Percentiles rank a stretch among this genome's conserved stretches.
Conservation (phyloP, 2,329 filamentous ascomycete genomes). For the Colletotrichum eremochloae region DNA sequence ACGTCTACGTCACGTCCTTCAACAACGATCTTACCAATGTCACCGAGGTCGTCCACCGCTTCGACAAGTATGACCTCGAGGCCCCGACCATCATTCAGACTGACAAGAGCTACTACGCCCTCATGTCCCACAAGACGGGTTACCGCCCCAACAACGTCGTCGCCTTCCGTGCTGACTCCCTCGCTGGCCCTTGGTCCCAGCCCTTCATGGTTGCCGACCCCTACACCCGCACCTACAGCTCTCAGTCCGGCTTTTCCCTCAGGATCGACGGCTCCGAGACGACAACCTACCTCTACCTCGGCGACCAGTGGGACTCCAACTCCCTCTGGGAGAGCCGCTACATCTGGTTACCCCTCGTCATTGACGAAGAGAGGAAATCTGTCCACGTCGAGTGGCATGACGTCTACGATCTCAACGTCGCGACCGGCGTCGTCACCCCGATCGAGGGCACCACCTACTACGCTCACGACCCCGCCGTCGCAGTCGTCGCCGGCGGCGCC, state of each 20-base stretch:
- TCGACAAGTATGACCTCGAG: constrained; percentile 71
- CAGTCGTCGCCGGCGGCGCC: constrained; percentile 56
- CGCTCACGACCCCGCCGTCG: constrained; percentile 56
- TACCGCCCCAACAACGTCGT: constrained; percentile 74
- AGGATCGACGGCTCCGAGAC: constrained; percentile 62
- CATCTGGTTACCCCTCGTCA: constrained; percentile 66
- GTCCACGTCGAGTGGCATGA: constrained; percentile 66
- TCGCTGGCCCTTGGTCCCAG: constrained; percentile 65
- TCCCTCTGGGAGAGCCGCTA: constrained; percentile 68
- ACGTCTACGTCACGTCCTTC: constrained; percentile 69
- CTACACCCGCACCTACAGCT: constrained; percentile 65
- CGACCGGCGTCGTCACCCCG: constrained; percentile 62
- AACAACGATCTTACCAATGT: constrained; percentile 65
- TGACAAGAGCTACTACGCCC: constrained; percentile 69
- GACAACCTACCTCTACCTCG: constrained; percentile 64
- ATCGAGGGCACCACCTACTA: constrained; percentile 63
- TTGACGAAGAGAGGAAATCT: constrained; percentile 63
- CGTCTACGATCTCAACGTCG: constrained; percentile 65
- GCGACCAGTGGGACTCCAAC: constrained; percentile 64
- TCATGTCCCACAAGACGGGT: constrained; percentile 75
- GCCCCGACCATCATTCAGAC: constrained; percentile 72
- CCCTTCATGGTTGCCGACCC: constrained; percentile 62
- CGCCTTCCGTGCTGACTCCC: constrained; percentile 64
- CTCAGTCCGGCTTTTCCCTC: constrained; percentile 64
- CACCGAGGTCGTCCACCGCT: constrained; percentile 66